phyloP scores from a whole-genome alignment of 2,329 filamentous ascomycete genomes.

The Rhynchosporium graminicola region DNA sequence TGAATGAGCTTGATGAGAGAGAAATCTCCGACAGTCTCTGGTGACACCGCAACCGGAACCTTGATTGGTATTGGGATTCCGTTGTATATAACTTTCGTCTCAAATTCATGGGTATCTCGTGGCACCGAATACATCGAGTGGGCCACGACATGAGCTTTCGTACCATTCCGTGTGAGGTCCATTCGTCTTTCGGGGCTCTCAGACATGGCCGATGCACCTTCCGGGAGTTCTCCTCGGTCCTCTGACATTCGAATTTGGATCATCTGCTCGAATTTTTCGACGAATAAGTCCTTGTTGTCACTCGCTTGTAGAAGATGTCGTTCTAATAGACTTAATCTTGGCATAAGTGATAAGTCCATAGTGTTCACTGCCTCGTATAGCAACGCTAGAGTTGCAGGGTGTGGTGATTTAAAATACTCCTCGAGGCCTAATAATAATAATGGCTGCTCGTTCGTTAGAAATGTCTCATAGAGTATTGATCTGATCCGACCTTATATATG shows the following conservation, averaged over 20 bases:
- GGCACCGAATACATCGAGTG: constrained; percentile 73
- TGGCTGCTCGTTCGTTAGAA: constrained; percentile 56
- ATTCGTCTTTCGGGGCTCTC: constrained; percentile 46
- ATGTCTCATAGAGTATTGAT: constrained; percentile 11
- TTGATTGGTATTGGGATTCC: constrained; percentile 96
- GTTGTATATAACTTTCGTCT: constrained; percentile 93
- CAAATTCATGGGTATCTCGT: constrained; percentile 95
- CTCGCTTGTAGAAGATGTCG: constrained; percentile 83
- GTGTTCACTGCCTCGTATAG: constrained; percentile 91
- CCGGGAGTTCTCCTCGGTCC: constrained; percentile 49
- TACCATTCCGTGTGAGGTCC: constrained; percentile 55
- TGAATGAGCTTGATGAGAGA: constrained; percentile 96
- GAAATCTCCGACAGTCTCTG: constrained; percentile 96
- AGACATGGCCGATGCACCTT: constrained; percentile 49
- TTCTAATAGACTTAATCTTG: constrained; percentile 79
- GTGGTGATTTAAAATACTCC: constrained; percentile 93
- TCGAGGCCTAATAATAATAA: constrained; percentile 87
- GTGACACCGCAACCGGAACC: constrained; percentile 88
- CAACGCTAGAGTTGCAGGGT: constrained; percentile 81
- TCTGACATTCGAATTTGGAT: constrained; percentile 78
- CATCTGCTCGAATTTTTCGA: constrained; percentile 97
- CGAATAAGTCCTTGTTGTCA: constrained; percentile 93
- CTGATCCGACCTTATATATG: constrained; percentile 81
- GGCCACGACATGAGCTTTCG: constrained; percentile 63
- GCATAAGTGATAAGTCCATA: constrained; percentile 96